Percentiles rank a stretch among this genome's conserved stretches.
Evolutionary conservation across 306 rosid species (phyloP).

Genomic region (Malus sieversii): DNA sequence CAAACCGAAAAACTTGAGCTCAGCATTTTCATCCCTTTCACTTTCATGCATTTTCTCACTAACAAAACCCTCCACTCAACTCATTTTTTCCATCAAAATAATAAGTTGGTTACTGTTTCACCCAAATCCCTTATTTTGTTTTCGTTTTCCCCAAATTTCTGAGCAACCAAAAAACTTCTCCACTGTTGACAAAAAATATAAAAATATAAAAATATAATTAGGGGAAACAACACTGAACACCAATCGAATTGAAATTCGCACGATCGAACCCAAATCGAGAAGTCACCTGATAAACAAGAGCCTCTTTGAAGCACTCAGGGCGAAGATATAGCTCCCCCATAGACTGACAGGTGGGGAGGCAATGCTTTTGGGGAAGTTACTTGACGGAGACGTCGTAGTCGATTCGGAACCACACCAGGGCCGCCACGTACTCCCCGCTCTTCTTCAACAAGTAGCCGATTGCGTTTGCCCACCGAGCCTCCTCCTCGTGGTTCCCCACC

Average conservation of each 20-base stretch:
- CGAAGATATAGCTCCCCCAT: conserved; percentile 86
- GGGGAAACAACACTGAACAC: not conserved
- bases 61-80: not conserved
- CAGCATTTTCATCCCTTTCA: not conserved
- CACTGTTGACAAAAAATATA: too few species aligned
- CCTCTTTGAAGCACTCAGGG: conserved; percentile 51
- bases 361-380: conserved; percentile 47
- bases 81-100: not conserved
- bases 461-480: conserved; percentile 89
- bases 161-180: not conserved
- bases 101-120: not conserved
- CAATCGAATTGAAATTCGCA: not conserved
- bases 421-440: conserved; percentile 65
- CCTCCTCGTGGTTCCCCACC: conserved; percentile 74
- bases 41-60: not conserved
- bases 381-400: conserved; percentile 60
- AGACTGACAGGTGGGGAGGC: conserved; percentile 80
- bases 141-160: not conserved
- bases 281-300: conserved; percentile 63
- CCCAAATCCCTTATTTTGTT: not conserved
- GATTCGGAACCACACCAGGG: conserved; percentile 75
- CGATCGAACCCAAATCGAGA: not conserved
- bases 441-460: conserved; percentile 58
- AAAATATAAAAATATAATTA: not conserved
- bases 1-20: not conserved